These are phyloP conservation scores for Kwoniella heveanensis DNA, from an alignment of 768 basidiomycete genomes.

Conservation along the genomic window DNA sequence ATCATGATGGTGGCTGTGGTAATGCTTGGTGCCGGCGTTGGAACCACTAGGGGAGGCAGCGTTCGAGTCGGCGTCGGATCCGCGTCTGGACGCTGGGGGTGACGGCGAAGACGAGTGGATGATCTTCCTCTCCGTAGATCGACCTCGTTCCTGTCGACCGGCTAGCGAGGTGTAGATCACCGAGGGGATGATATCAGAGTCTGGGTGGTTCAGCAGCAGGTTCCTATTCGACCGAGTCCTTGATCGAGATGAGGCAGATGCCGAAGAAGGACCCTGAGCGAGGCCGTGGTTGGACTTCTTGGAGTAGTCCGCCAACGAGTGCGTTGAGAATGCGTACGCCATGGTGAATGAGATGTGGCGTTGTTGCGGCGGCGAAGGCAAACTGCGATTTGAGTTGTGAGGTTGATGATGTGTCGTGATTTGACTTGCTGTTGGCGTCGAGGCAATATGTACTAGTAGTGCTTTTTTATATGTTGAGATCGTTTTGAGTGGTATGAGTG, in stretches of 20 bases:
- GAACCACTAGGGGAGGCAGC: neutral
- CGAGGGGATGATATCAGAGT: constrained; percentile 25
- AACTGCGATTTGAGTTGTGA: too few species aligned
- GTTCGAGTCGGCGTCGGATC: neutral
- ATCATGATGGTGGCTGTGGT: too few species aligned
- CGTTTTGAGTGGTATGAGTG: too few species aligned
- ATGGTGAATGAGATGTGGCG: constrained; percentile 2
- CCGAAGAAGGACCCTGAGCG: neutral
- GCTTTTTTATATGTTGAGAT: too few species aligned
- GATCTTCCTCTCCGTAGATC: constrained; percentile 16
- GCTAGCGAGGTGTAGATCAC: constrained; percentile 14
- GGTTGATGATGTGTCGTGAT: too few species aligned
- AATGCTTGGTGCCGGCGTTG: too few species aligned
- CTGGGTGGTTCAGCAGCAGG: constrained; percentile 9
- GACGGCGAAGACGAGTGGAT: constrained; percentile 20
- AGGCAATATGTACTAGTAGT: too few species aligned
- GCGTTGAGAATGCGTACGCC: constrained; percentile 18
- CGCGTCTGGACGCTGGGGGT: constrained; percentile 7
- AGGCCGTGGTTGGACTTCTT: neutral
- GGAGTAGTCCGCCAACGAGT: constrained; percentile 5
- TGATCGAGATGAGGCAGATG: constrained; percentile 7
- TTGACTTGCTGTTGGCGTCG: too few species aligned
- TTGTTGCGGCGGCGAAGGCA: too few species aligned
- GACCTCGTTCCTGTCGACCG: constrained; percentile 6
- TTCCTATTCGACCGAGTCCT: neutral